Percentiles rank a stretch among this genome's conserved stretches.
These are phyloP conservation scores for Linum usitatissimum DNA, from an alignment of 345 rosid genomes.

Conservation along the genomic window DNA sequence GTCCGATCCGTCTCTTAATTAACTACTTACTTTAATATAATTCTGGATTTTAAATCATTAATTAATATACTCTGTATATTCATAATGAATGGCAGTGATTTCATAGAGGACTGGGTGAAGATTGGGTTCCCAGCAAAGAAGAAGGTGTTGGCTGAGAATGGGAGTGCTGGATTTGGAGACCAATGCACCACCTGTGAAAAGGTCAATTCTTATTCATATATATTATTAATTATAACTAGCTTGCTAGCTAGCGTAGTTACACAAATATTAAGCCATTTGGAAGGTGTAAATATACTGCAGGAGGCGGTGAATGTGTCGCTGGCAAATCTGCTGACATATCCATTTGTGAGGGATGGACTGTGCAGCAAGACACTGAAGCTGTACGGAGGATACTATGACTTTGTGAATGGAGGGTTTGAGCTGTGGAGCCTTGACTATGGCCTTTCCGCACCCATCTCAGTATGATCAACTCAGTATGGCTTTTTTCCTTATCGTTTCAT, in stretches of 20 bases:
- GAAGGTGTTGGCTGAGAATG: conserved; percentile 44
- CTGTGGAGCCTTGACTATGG: conserved; percentile 81
- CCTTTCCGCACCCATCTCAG: conserved; percentile 62
- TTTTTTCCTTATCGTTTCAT: conserved; percentile 2
- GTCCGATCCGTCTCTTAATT: background rate
- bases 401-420: conserved; percentile 73
- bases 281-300: too few relatives aligned
- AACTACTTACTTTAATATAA: too few relatives aligned
- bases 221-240: too few relatives aligned
- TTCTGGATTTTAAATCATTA: too few relatives aligned
- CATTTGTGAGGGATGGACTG: conserved; percentile 88
- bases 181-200: conserved; percentile 69
- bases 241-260: background rate
- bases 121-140: conserved; percentile 61
- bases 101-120: conserved; percentile 96
- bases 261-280: too few relatives aligned
- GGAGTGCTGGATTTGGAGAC: conserved; percentile 24
- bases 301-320: conserved; percentile 95
- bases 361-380: conserved; percentile 67
- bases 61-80: background rate
- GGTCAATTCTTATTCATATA: conserved; percentile 16
- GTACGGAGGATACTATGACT: conserved; percentile 90
- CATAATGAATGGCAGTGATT: conserved; percentile 44
- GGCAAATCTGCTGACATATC: conserved; percentile 73
- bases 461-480: conserved; percentile 42